A percentile compares a stretch with the other conserved stretches of the same genome.
These are phyloP conservation scores for Salvia miltiorrhiza DNA, from an alignment of 257 asterid genomes.

Conservation along the genomic window DNA sequence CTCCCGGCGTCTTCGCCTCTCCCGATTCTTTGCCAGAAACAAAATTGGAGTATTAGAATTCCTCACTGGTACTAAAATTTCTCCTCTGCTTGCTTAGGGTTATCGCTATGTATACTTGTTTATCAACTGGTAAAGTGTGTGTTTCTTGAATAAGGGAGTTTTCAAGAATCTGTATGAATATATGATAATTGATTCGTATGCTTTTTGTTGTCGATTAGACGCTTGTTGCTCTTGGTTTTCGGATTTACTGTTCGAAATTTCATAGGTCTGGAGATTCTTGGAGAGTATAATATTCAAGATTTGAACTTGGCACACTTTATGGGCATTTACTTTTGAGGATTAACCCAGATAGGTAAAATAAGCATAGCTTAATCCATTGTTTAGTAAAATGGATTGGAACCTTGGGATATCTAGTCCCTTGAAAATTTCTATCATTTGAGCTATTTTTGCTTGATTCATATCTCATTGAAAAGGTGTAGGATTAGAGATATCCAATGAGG, in stretches of 20 bases:
- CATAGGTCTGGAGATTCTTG: neutral
- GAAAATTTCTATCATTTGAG: too few relatives aligned
- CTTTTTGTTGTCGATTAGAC: neutral
- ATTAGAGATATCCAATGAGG: too few relatives aligned
- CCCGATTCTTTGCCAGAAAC: neutral
- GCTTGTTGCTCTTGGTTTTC: neutral
- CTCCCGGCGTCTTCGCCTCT: neutral
- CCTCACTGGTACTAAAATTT: constrained; percentile 6
- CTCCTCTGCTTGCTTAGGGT: neutral
- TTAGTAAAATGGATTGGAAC: too few relatives aligned
- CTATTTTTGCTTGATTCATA: too few relatives aligned
- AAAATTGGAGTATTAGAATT: neutral
- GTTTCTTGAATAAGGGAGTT: neutral
- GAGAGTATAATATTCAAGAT: neutral
- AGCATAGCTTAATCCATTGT: too few relatives aligned
- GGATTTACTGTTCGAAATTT: neutral
- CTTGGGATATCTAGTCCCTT: too few relatives aligned
- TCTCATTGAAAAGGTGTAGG: too few relatives aligned
- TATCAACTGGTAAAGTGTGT: neutral
- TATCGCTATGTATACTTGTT: neutral
- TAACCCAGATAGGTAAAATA: too few relatives aligned
- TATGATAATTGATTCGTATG: neutral
- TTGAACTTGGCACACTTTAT: neutral
- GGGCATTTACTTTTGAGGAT: too few relatives aligned
- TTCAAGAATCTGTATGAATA: neutral